Evolutionary conservation across 2,329 filamentous ascomycete genomes (phyloP), one percentile per base, ranked within the genome.

Genomic region (Tolypocladium sp.): DNA sequence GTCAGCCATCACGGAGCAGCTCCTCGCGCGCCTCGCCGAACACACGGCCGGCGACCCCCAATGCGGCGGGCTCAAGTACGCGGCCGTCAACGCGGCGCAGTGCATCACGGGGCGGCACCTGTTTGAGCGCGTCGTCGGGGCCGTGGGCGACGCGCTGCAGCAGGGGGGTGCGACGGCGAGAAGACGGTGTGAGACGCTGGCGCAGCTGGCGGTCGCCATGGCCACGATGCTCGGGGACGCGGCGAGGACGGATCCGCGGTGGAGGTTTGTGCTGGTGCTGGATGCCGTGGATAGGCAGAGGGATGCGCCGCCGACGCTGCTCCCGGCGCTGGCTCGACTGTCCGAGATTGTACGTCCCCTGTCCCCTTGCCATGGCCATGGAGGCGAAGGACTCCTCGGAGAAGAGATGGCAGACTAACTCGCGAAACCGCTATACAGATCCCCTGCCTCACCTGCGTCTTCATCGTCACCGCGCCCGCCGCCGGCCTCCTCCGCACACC

Each of bases 281-380:
- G 94, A 97, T 76, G 90, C 86, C 13, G 87, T 97, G 59, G 93
- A 97, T 71, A 83, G 82, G 62, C 90, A 96, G 71, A 82, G 88
- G 67, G 93, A 97, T 68, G 85, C 89, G 7, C 85, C 89, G 7
- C 81, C 85, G 3, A 96, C 91, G 1, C 75, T 97, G 17, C 76
- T 96, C 5, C 87, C 92, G 38, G 92, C 90, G 15, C 75, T 99
- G 62, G 90, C 89, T 27, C 83, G 92, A 61, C 73, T 99, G 25
- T 88, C 90, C 17, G 92, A 97, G 72, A 82, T 88, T 61, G 90
- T 94, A 76, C 66, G 86, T 62, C n/a, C 38, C 12, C 44, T 37
- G 13, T 13, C 13, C 7, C 0, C 12, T 22, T 17, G 15, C 2
- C 22, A 37, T 20, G 30, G 12, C 51, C 27, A 6, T 6, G 20